phyloP scores from a whole-genome alignment of 306 rosid genomes.

The Potentilla sterilis region DNA sequence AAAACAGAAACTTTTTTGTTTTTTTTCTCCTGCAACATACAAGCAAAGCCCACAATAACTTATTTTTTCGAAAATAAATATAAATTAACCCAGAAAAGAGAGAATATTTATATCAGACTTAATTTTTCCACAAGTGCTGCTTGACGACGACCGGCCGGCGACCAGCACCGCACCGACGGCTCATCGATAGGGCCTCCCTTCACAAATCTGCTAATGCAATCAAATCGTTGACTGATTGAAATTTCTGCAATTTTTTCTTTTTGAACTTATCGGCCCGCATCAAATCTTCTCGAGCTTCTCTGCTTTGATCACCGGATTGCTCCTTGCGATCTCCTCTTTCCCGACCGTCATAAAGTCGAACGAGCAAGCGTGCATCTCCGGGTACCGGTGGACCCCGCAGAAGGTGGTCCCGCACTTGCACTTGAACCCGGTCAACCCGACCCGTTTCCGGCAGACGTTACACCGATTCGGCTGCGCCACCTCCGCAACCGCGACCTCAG shows the following conservation, averaged over 20 bases:
- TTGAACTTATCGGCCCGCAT: slow-evolving; percentile 18
- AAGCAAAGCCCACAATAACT: slow-evolving; percentile 27
- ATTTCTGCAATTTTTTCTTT: background rate
- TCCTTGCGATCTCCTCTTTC: slow-evolving; percentile 74
- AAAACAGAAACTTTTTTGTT: slow-evolving; percentile 6
- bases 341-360: slow-evolving; percentile 82
- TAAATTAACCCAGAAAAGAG: background rate
- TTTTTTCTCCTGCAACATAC: slow-evolving; percentile 2
- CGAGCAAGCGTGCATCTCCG: slow-evolving; percentile 79
- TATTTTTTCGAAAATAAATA: slow-evolving; percentile 18
- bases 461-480: slow-evolving; percentile 56
- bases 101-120: slow-evolving; percentile 21
- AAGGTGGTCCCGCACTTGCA: slow-evolving; percentile 78
- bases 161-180: background rate
- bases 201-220: slow-evolving; percentile 5
- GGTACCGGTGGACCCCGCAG: slow-evolving; percentile 88
- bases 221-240: background rate
- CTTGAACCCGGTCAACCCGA: slow-evolving; percentile 77
- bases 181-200: background rate
- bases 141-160: background rate
- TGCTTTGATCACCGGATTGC: slow-evolving; percentile 76
- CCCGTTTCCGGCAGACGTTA: slow-evolving; percentile 64
- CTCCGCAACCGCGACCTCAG: background rate
- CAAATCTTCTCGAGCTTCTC: slow-evolving; percentile 70
- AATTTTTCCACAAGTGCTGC: slow-evolving; percentile 2